phyloP scores from a whole-genome alignment of 2,329 filamentous ascomycete species.

The Fusarium sp. region DNA sequence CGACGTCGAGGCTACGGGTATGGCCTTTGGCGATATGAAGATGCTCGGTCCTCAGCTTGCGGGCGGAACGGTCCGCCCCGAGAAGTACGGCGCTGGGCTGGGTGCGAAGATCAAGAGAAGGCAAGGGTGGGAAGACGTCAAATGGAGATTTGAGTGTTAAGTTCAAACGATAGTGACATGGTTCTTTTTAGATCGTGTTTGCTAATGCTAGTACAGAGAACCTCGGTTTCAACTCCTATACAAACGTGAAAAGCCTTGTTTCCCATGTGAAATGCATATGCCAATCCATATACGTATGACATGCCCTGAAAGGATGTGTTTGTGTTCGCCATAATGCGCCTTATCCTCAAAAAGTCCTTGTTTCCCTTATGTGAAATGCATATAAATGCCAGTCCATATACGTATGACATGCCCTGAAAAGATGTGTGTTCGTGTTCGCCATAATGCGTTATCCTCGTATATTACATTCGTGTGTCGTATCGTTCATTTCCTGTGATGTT shows the following conservation, averaged over 20 bases:
- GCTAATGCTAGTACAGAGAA: conserved; percentile 19
- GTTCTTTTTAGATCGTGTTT: conserved; percentile 6
- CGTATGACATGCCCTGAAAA: neutral
- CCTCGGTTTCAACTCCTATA: neutral
- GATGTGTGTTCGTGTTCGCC: neutral
- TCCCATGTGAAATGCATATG: neutral
- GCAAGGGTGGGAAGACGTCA: conserved; percentile 29
- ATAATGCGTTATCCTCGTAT: neutral
- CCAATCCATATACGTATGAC: neutral
- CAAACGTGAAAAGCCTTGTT: conserved; percentile 15
- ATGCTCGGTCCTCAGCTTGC: conserved; percentile 30
- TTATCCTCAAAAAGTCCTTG: neutral
- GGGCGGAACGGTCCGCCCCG: conserved; percentile 31
- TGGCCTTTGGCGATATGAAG: conserved; percentile 33
- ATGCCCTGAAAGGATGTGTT: neutral
- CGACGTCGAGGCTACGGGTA: conserved; percentile 42
- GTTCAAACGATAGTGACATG: neutral
- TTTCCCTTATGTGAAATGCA: conserved; percentile 3
- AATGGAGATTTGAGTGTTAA: conserved; percentile 39
- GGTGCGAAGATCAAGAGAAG: conserved; percentile 29
- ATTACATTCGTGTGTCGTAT: neutral
- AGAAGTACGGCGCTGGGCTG: conserved; percentile 33
- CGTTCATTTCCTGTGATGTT: too few species aligned
- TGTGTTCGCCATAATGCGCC: neutral
- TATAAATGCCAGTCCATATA: neutral